A percentile compares a stretch with the other conserved stretches of the same genome.
Evolutionary conservation across 202 grass and related monocot species (phyloP).

Genomic region (Schoenoplectus tabernaemontani): DNA sequence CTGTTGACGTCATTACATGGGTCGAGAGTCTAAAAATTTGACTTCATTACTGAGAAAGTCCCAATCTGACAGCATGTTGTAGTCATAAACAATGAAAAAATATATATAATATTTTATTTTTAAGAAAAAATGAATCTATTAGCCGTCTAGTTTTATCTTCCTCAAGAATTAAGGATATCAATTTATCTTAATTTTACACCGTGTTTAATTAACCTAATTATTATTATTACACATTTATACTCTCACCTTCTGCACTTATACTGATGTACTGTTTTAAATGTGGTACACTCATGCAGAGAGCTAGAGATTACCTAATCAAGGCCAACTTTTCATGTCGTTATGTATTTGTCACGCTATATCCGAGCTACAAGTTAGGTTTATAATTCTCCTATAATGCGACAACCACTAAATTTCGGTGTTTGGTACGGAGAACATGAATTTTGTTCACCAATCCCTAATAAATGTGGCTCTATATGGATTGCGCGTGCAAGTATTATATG

Average conservation of each 20-base stretch:
- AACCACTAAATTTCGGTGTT: conserved; percentile 5
- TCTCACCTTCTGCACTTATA: not conserved
- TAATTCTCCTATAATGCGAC: conserved; percentile 19
- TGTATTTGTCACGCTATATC: not conserved
- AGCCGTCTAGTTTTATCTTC: not conserved
- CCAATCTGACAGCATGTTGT: conserved; percentile 15
- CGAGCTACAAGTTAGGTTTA: not conserved
- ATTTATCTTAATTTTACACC: not conserved
- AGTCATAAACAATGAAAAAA: conserved; percentile 9
- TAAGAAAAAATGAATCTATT: not conserved
- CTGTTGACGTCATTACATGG: not conserved
- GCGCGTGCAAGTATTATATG: conserved; percentile 26
- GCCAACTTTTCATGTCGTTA: not conserved
- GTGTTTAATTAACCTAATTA: not conserved
- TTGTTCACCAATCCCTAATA: not conserved
- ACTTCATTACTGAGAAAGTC: conserved; percentile 5
- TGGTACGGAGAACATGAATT: conserved; percentile 23
- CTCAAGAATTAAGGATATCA: not conserved
- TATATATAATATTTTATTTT: not conserved
- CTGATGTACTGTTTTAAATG: not conserved
- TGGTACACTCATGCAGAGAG: not conserved
- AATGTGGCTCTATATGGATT: not conserved
- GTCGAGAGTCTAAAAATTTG: not conserved
- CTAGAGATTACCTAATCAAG: conserved; percentile 3
- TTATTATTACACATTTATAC: not conserved